Conservation (phyloP, 2,329 filamentous ascomycete species). For the Talaromyces rugulosus region DNA sequence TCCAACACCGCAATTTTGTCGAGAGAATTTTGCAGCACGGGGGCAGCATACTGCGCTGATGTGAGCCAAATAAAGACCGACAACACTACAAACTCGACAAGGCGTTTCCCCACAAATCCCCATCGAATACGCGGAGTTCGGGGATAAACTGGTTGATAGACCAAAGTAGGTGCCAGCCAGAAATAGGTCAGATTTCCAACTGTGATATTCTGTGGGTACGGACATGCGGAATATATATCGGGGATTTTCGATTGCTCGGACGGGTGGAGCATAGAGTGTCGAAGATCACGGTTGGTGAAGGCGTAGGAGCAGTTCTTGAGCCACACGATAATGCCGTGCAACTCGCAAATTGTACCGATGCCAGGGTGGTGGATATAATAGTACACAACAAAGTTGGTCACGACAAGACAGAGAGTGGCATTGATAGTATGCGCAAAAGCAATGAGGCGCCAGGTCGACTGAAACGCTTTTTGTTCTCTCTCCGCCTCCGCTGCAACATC, state of each 20-base stretch:
- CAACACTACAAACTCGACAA: slow-evolving; percentile 71
- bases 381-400: slow-evolving; percentile 84
- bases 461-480: slow-evolving; percentile 60
- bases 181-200: slow-evolving; percentile 87
- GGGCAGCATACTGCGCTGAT: slow-evolving; percentile 89
- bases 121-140: slow-evolving; percentile 77
- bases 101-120: slow-evolving; percentile 79
- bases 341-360: slow-evolving; percentile 83
- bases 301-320: slow-evolving; percentile 95
- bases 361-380: slow-evolving; percentile 87
- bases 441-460: slow-evolving; percentile 73
- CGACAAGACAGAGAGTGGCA: slow-evolving; percentile 71
- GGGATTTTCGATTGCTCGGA: slow-evolving; percentile 66
- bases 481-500: slow-evolving; percentile 54
- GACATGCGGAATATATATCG: slow-evolving; percentile 73
- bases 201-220: slow-evolving; percentile 89
- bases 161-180: slow-evolving; percentile 94
- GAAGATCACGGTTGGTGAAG: slow-evolving; percentile 91
- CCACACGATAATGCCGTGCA: slow-evolving; percentile 93
- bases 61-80: slow-evolving; percentile 92
- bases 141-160: slow-evolving; percentile 96
- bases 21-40: slow-evolving; percentile 82
- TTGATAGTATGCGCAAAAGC: slow-evolving; percentile 80
- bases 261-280: slow-evolving; percentile 83
- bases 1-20: slow-evolving; percentile 81